Base-by-base conservation (phyloP, 2,329 filamentous ascomycete species). In the Xylaria sp. region DNA sequence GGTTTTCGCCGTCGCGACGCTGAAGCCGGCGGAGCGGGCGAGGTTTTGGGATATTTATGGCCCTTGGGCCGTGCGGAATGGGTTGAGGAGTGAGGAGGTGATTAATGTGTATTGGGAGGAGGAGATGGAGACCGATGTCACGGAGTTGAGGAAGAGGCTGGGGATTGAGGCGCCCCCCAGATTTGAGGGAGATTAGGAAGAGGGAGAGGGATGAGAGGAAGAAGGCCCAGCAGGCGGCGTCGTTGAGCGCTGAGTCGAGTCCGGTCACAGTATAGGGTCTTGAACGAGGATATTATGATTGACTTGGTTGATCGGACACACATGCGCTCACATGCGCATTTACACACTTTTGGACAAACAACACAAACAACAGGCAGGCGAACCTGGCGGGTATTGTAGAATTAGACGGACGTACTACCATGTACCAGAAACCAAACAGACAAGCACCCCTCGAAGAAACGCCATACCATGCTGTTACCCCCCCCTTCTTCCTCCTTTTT, bases 101-200 rank as follows among this genome's bases (percentile, higher is more conserved):
- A 92, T 99, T 66, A 97, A 97, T 74, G 87, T 99, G 1, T 99
- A 96, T 72, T 99, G 94, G 94, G 94, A 99, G 76, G 91, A 97
- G 78, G 84, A 93, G 76, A 76, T 99, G 66, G 88, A 92, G 76
- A 90, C 86, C 59, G 88, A 96, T 74, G 90, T 96, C 30, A 81
- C 85, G 55, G 89, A 87, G 65, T 71, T 99, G 72, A 83, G 94
- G 65, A 74, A 70, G 3, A 82, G 92, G 71, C 72, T 99, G 68
- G 87, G 90, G 1, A 92, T 99, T 57, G 91, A 97, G 78, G 85
- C 84, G 71, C 94, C 94, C 42, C 42, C 91, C 92, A 6, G 92
- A 97, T 75, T 76, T 97, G 75, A 83, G 93, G 68, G 82, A 83
- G 30, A 90, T 93, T 53, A 81, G 94, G 66, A 88, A 83, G 76